Percentiles rank a stretch among this genome's conserved stretches.
phyloP scores from a whole-genome alignment of 768 basidiomycete genomes.

The Daedalea quercina region DNA sequence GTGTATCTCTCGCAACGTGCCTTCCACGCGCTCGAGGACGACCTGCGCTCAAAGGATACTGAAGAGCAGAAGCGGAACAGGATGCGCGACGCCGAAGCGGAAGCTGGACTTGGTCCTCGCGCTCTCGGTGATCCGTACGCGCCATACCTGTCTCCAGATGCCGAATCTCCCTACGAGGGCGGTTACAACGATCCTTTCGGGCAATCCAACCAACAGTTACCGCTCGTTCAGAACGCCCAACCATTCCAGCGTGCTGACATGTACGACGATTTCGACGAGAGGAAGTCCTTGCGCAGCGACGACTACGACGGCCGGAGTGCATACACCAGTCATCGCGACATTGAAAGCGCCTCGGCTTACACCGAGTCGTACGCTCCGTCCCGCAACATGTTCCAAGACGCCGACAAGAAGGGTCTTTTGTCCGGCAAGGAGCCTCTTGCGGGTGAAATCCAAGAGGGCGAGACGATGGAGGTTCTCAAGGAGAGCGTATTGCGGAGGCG shows the following conservation, averaged over 20 bases:
- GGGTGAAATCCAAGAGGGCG: conserved; percentile 81
- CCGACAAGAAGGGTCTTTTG: conserved; percentile 61
- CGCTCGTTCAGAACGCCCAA: conserved; percentile 78
- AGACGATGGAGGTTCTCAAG: conserved; percentile 82
- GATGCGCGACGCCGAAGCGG: conserved; percentile 68
- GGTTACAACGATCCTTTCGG: conserved; percentile 47
- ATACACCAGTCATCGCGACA: conserved; percentile 72
- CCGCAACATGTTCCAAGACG: conserved; percentile 89
- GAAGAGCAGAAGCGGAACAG: conserved; percentile 84
- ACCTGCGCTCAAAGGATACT: conserved; percentile 71
- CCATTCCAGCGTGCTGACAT: conserved; percentile 72
- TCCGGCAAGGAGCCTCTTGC: conserved; percentile 76
- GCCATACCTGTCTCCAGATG: conserved; percentile 57
- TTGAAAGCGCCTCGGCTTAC: conserved; percentile 74
- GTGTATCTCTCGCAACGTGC: conserved; percentile 83
- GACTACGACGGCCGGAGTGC: conserved; percentile 78
- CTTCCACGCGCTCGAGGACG: conserved; percentile 87
- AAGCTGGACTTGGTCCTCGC: conserved; percentile 54
- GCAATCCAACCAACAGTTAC: conserved; percentile 65
- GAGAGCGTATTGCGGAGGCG: conserved; percentile 73
- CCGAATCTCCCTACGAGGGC: conserved; percentile 34
- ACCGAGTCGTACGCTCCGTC: conserved; percentile 93
- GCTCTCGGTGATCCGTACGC: conserved; percentile 65
- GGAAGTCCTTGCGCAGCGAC: conserved; percentile 64
- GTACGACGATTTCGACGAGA: conserved; percentile 76